Conservation (phyloP, 1,284 basidiomycete species). For the Cutaneotrichosporon sp. region DNA sequence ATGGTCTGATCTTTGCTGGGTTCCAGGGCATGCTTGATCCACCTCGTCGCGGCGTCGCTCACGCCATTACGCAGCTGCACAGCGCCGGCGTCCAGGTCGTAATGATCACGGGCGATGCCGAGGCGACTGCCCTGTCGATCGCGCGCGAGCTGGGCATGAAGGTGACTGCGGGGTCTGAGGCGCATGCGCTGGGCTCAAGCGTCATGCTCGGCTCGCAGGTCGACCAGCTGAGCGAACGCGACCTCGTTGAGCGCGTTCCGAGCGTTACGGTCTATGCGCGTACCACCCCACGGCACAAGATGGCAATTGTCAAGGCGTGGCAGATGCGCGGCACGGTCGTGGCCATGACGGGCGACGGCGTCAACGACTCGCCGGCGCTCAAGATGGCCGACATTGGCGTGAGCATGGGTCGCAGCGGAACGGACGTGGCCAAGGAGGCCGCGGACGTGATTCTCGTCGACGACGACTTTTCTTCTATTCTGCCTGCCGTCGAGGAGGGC, state of each 20-base stretch:
- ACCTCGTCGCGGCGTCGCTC: slow-evolving; percentile 84
- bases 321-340: slow-evolving; percentile 83
- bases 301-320: slow-evolving; percentile 91
- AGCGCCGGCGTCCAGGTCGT: slow-evolving; percentile 86
- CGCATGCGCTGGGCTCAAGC: slow-evolving; percentile 37
- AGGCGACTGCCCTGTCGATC: slow-evolving; percentile 83
- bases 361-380: slow-evolving; percentile 93
- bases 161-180: slow-evolving; percentile 23
- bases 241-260: slow-evolving; percentile 78
- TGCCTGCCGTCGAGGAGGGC: slow-evolving; percentile 92
- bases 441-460: slow-evolving; percentile 96
- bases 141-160: slow-evolving; percentile 80
- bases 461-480: slow-evolving; percentile 91
- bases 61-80: slow-evolving; percentile 74
- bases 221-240: slow-evolving; percentile 71
- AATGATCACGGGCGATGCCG: slow-evolving; percentile 97
- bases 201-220: slow-evolving; percentile 80
- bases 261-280: slow-evolving; percentile 82
- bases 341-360: slow-evolving; percentile 97
- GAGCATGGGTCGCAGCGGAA: slow-evolving; percentile 93
- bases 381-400: slow-evolving; percentile 98
- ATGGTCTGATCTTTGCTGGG: slow-evolving; percentile 76
- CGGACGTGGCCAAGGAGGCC: slow-evolving; percentile 97
- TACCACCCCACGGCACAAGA: slow-evolving; percentile 93
- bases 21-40: slow-evolving; percentile 96